phyloP scores from a whole-genome alignment of 2,329 filamentous ascomycete species.

The Nothomitra cinnamomea region DNA sequence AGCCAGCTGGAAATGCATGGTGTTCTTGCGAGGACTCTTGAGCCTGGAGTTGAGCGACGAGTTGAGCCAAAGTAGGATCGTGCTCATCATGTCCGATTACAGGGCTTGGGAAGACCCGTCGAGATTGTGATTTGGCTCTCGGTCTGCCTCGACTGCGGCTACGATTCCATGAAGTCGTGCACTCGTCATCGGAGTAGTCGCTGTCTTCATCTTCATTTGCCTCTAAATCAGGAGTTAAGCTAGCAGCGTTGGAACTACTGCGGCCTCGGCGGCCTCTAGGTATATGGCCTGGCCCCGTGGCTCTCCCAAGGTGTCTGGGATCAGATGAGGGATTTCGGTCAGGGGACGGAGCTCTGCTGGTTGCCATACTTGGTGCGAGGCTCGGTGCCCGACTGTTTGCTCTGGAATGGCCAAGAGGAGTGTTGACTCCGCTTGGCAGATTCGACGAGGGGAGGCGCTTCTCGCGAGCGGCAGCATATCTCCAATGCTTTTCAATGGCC shows the following conservation, averaged over 20 bases:
- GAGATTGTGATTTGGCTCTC: not conserved
- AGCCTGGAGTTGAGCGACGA: not conserved
- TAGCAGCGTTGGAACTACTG: not conserved
- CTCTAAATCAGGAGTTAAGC: conserved; percentile 4
- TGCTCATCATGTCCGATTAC: not conserved
- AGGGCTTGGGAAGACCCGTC: not conserved
- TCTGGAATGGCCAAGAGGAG: not conserved
- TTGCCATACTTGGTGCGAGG: not conserved
- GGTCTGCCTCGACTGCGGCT: not conserved
- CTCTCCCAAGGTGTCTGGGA: not conserved
- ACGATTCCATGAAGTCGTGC: not conserved
- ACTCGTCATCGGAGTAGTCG: conserved; percentile 16
- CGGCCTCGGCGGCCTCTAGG: not conserved
- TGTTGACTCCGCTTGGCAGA: not conserved
- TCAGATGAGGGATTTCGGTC: not conserved
- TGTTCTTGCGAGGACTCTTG: not conserved
- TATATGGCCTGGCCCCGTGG: not conserved
- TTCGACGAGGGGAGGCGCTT: not conserved
- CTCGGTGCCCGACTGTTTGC: not conserved
- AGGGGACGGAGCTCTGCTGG: not conserved
- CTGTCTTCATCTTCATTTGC: conserved; percentile 21
- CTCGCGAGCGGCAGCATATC: not conserved
- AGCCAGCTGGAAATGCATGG: not conserved
- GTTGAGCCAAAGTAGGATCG: not conserved
- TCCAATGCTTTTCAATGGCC: conserved; percentile 31